These are phyloP conservation scores for Leccinum disarticulatum DNA, from an alignment of 768 basidiomycete genomes.

Conservation along the genomic window DNA sequence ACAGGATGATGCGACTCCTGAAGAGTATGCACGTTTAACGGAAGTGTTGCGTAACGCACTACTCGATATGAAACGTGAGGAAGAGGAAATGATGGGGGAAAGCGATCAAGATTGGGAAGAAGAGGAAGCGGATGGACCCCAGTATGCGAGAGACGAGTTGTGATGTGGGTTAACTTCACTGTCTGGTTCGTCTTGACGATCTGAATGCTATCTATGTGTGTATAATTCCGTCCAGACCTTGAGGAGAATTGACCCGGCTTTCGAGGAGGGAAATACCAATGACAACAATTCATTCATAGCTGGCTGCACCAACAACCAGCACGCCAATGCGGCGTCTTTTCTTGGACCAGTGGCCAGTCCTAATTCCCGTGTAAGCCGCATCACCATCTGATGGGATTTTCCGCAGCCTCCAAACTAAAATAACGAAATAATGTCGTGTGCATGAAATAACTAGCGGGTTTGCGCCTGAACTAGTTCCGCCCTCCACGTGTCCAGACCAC, in stretches of 20 bases:
- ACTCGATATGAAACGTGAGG: conserved; percentile 45
- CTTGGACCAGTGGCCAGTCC: conserved; percentile 6
- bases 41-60: conserved; percentile 55
- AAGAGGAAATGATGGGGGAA: conserved; percentile 19
- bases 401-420: conserved; percentile 4
- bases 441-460: conserved; percentile 15
- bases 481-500: neutral
- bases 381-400: conserved; percentile 7
- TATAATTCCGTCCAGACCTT: conserved; percentile 1
- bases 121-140: conserved; percentile 34
- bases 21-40: conserved; percentile 44
- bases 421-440: conserved; percentile 11
- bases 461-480: conserved; percentile 5
- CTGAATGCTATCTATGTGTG: conserved; percentile 15
- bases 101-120: conserved; percentile 25
- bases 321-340: conserved; percentile 12
- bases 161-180: conserved; percentile 28
- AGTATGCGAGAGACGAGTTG: conserved; percentile 32
- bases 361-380: conserved; percentile 23
- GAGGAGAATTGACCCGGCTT: conserved; percentile 1
- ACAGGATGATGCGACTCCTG: conserved; percentile 34
- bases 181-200: conserved; percentile 12
- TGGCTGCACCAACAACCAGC: conserved; percentile 19
- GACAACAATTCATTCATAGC: conserved; percentile 18
- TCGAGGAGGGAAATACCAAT: neutral